Percentiles rank a stretch among this genome's conserved stretches.
Conservation (phyloP, 371 early-diverging fungal species). For the Capillidium rhysosporum region DNA sequence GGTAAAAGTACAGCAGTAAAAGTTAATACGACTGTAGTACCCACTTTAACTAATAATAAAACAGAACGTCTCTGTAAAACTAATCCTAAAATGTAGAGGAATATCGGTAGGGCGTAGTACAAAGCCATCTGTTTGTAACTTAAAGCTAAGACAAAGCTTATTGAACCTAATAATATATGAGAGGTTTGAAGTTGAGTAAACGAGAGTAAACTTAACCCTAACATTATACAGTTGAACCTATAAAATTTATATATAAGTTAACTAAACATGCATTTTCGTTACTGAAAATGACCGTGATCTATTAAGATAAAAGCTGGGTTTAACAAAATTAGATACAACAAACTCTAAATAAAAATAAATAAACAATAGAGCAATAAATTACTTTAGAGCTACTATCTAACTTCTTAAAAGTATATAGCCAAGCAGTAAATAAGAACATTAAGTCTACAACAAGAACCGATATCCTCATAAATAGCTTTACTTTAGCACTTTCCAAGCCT, state of each 20-base stretch:
- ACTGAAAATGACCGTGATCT: slow-evolving; percentile 94
- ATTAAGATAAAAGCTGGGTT: slow-evolving; percentile 76
- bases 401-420: neutral
- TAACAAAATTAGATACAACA: slow-evolving; percentile 34
- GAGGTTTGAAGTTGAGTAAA: slow-evolving; percentile 38
- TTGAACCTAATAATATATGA: slow-evolving; percentile 40
- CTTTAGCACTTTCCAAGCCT: slow-evolving; percentile 45
- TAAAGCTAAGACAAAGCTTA: slow-evolving; percentile 60
- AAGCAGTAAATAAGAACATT: neutral
- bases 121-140: slow-evolving; percentile 93
- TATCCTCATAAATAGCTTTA: slow-evolving; percentile 76
- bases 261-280: no score
- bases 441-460: slow-evolving; percentile 46
- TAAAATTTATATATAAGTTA: neutral
- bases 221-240: slow-evolving; percentile 85
- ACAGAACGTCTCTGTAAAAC: neutral
- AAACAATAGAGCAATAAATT: no score
- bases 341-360: neutral
- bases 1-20: slow-evolving; percentile 43
- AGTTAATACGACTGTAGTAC: slow-evolving; percentile 44
- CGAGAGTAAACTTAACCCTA: slow-evolving; percentile 63
- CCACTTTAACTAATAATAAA: slow-evolving; percentile 28
- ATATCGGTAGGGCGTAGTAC: slow-evolving; percentile 78
- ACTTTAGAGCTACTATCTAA: no score
- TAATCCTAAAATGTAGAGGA: slow-evolving; percentile 58